These are phyloP conservation scores for Elsinoe fawcettii DNA, from an alignment of 2,329 filamentous ascomycete species.

Conservation along the genomic window DNA sequence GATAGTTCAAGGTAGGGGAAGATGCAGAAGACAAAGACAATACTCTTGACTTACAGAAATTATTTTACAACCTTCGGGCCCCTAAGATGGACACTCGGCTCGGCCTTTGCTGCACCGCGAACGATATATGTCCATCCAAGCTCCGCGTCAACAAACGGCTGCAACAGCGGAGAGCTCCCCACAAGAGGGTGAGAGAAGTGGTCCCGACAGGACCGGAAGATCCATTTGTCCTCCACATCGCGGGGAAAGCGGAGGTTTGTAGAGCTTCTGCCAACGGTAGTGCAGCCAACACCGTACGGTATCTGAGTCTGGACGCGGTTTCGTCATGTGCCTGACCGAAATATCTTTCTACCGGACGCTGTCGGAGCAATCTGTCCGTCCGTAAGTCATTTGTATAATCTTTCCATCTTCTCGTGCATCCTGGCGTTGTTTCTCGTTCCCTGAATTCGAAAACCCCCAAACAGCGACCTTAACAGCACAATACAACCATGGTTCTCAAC, in stretches of 20 bases:
- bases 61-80: background rate
- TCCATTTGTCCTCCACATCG: background rate
- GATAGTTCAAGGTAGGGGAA: background rate
- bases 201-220: background rate
- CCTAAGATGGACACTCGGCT: background rate
- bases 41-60: background rate
- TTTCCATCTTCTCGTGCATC: background rate
- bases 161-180: background rate
- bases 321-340: background rate
- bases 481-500: conserved; percentile 3
- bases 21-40: background rate
- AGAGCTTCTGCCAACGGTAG: conserved; percentile 4
- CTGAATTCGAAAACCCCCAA: background rate
- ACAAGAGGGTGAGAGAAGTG: background rate
- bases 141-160: conserved; percentile 6
- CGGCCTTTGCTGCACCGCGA: conserved; percentile 8
- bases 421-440: background rate
- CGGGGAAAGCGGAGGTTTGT: background rate
- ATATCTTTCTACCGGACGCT: conserved; percentile 5
- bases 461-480: background rate
- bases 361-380: background rate
- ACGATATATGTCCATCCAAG: background rate
- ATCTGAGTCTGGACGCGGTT: conserved; percentile 4
- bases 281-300: background rate
- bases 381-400: background rate